phyloP scores from a whole-genome alignment of 257 asterid species.

The Coffea eugenioides region DNA sequence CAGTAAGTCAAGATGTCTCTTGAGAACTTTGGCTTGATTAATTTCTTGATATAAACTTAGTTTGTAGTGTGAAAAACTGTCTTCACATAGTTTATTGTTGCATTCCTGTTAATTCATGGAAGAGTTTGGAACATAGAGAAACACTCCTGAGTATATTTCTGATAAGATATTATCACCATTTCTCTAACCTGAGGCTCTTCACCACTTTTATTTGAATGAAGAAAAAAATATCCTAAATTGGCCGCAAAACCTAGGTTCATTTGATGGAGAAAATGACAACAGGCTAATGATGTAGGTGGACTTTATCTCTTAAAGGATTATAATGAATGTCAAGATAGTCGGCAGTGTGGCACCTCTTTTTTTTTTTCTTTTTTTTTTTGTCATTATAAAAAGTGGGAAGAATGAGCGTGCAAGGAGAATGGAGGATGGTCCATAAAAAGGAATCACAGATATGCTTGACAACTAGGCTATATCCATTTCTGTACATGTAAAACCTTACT shows the following conservation, averaged over 20 bases:
- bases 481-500: not conserved
- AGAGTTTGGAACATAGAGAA: not conserved
- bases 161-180: not conserved
- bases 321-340: not conserved
- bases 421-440: not conserved
- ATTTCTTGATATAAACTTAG: not conserved
- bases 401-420: not conserved
- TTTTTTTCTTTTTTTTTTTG: too few species aligned
- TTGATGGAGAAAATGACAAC: too few species aligned
- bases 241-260: not conserved
- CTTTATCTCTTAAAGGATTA: too few species aligned
- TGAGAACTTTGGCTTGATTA: not conserved
- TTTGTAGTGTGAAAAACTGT: not conserved
- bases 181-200: not conserved
- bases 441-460: too few species aligned
- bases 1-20: constrained; percentile 36
- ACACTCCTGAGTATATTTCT: not conserved
- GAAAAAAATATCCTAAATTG: not conserved
- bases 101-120: not conserved
- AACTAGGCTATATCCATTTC: not conserved
- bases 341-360: not conserved
- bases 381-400: not conserved
- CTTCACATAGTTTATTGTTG: not conserved
- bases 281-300: not conserved
- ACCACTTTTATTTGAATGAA: not conserved